These are phyloP conservation scores for Rhynchosporium graminicola DNA, from an alignment of 2,329 filamentous ascomycete species.

Conservation along the genomic window DNA sequence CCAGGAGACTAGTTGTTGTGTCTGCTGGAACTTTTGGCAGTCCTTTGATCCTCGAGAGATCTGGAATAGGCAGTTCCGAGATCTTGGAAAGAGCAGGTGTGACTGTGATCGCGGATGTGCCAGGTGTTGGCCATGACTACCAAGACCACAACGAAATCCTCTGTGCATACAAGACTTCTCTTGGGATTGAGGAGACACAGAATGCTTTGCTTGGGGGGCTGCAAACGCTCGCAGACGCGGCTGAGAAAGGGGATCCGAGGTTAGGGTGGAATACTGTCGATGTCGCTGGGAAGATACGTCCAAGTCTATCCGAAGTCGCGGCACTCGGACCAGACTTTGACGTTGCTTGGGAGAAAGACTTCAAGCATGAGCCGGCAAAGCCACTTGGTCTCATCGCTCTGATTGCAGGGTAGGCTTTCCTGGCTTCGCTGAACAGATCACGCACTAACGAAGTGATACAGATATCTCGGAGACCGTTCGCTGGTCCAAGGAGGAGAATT, in stretches of 20 bases:
- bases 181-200: conserved; percentile 40
- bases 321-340: conserved; percentile 53
- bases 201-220: conserved; percentile 3
- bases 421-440: no score
- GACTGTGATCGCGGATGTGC: conserved; percentile 46
- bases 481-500: conserved; percentile 12
- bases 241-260: conserved; percentile 29
- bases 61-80: conserved; percentile 54
- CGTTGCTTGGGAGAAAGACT: conserved; percentile 55
- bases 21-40: conserved; percentile 40
- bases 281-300: conserved; percentile 53
- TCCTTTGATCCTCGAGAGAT: conserved; percentile 56
- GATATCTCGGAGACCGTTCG: not conserved
- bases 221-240: not conserved
- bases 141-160: conserved; percentile 52
- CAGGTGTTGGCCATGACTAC: conserved; percentile 53
- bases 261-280: conserved; percentile 56
- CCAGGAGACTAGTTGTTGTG: conserved; percentile 53
- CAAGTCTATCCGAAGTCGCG: conserved; percentile 53
- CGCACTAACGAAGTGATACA: not conserved
- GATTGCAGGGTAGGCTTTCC: conserved; percentile 18
- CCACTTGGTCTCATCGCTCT: conserved; percentile 45
- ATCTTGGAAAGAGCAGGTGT: conserved; percentile 49
- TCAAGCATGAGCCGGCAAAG: conserved; percentile 37
- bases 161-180: conserved; percentile 50